These are phyloP conservation scores for Udeniomyces megalosporus DNA, from an alignment of 768 basidiomycete genomes.

Conservation along the genomic window DNA sequence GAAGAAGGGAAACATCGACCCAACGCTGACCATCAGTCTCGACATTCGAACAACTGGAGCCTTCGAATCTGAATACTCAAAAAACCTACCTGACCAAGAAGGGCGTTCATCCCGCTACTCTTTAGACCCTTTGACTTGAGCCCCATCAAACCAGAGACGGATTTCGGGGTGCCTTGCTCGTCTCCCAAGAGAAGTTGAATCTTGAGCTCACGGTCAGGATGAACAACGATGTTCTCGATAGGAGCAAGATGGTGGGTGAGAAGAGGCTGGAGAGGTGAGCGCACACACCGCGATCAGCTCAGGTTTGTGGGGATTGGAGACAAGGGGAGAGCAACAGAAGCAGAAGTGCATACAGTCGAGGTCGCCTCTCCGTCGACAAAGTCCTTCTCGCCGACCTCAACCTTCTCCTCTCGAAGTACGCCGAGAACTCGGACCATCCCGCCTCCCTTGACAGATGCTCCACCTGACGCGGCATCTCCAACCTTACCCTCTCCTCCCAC, in stretches of 20 bases:
- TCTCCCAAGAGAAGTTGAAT: slow-evolving; percentile 9
- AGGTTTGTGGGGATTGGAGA: neutral
- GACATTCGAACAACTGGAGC: no score
- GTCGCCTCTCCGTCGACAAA: slow-evolving; percentile 9
- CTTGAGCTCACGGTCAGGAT: slow-evolving; percentile 13
- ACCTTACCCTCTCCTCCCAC: slow-evolving; percentile 5
- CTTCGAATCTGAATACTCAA: no score
- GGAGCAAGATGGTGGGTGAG: slow-evolving; percentile 12
- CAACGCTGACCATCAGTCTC: slow-evolving; percentile 32
- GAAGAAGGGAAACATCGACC: slow-evolving; percentile 42
- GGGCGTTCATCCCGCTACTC: neutral
- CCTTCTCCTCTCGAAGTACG: neutral
- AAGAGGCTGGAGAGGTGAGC: neutral
- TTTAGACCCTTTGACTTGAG: neutral
- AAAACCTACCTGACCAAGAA: slow-evolving; percentile 6
- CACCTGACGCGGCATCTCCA: neutral
- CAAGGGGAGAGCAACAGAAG: neutral
- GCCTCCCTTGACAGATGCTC: neutral
- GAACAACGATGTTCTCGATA: neutral
- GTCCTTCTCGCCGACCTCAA: slow-evolving; percentile 12
- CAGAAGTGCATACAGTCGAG: neutral
- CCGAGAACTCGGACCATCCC: slow-evolving; percentile 9
- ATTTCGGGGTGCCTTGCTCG: neutral
- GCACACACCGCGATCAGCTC: neutral
- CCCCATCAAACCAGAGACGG: neutral